Conservation (phyloP, 306 rosid species). For the Cucurbita maxima region DNA sequence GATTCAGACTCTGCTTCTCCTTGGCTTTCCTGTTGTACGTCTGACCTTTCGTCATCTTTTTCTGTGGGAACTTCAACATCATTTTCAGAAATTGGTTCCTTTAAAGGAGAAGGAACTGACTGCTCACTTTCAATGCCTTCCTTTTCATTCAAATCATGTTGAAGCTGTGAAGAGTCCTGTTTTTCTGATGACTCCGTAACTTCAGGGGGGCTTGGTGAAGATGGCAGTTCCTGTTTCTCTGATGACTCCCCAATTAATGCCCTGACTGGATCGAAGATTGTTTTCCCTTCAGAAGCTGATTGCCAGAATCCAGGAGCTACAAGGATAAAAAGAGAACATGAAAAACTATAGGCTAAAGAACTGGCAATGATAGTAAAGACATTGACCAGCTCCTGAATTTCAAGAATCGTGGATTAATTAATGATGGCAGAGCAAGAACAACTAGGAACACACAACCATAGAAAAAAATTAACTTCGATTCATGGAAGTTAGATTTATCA, state of each 20-base stretch:
- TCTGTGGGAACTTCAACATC: slow-evolving; percentile 26
- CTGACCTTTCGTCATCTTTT: slow-evolving; percentile 20
- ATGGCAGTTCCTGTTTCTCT: slow-evolving; percentile 16
- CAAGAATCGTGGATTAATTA: neutral
- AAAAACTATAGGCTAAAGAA: neutral
- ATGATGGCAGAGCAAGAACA: neutral
- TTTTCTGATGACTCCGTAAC: slow-evolving; percentile 24
- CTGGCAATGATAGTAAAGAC: neutral
- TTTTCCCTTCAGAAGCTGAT: slow-evolving; percentile 37
- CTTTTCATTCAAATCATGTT: slow-evolving; percentile 24
- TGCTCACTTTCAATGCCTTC: slow-evolving; percentile 20
- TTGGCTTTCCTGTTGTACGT: slow-evolving; percentile 21
- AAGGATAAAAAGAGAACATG: slow-evolving; percentile 11
- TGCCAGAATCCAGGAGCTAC: slow-evolving; percentile 75
- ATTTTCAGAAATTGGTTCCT: slow-evolving; percentile 22
- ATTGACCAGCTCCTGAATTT: neutral
- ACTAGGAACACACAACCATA: neutral
- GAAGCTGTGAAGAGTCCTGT: slow-evolving; percentile 28
- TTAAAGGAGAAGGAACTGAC: slow-evolving; percentile 13
- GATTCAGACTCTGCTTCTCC: slow-evolving; percentile 6
- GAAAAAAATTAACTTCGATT: neutral
- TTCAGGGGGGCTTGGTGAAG: slow-evolving; percentile 25
- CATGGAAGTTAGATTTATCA: neutral
- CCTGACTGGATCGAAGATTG: slow-evolving; percentile 63
- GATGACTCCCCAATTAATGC: slow-evolving; percentile 48